Evolutionary conservation across 2,329 filamentous ascomycete genomes (phyloP).

Genomic region (Trichoderma sp.): DNA sequence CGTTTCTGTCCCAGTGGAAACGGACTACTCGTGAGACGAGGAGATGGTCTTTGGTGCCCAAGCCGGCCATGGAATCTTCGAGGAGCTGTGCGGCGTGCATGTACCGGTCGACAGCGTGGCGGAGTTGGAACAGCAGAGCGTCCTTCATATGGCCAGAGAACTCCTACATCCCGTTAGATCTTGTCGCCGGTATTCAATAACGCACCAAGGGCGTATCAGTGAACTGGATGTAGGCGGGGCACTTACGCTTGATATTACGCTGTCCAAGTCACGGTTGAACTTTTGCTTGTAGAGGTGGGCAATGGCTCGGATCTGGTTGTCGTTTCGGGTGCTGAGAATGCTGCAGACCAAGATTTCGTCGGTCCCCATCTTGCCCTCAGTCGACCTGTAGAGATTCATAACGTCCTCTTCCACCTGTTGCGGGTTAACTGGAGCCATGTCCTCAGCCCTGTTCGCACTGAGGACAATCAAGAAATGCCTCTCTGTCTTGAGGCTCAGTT

Average conservation of each 20-base stretch:
- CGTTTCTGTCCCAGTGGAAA: constrained; percentile 77
- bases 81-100: constrained; percentile 80
- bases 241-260: constrained; percentile 69
- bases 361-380: constrained; percentile 70
- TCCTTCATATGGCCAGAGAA: constrained; percentile 93
- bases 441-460: constrained; percentile 73
- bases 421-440: constrained; percentile 71
- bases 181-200: neutral
- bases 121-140: constrained; percentile 78
- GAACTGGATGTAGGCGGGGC: neutral
- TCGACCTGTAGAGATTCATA: constrained; percentile 74
- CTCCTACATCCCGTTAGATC: constrained; percentile 50
- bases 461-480: constrained; percentile 83
- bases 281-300: constrained; percentile 71
- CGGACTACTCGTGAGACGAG: constrained; percentile 78
- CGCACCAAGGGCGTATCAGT: neutral
- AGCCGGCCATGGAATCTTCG: constrained; percentile 84
- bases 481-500: constrained; percentile 85
- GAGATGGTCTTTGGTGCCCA: constrained; percentile 83
- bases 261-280: constrained; percentile 70
- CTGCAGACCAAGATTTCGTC: constrained; percentile 78
- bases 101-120: constrained; percentile 74
- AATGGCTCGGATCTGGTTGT: constrained; percentile 83
- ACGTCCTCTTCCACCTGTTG: constrained; percentile 76
- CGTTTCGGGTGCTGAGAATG: constrained; percentile 73